Evolutionary conservation across 306 rosid species (phyloP).

Genomic region (Trifolium pratense): DNA sequence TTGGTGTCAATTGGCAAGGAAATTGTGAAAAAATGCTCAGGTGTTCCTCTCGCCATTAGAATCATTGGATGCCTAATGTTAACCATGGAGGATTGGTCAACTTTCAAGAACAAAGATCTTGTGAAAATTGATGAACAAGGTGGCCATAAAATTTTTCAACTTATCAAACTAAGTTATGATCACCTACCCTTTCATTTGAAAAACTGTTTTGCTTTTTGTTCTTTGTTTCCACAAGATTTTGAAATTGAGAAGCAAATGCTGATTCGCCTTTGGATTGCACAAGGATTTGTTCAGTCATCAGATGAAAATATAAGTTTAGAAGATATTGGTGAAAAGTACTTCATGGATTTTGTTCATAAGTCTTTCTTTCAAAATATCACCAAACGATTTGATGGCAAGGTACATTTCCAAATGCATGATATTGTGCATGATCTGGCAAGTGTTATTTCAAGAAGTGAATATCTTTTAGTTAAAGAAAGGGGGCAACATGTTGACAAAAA

Average conservation of each 20-base stretch:
- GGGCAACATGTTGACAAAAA: not conserved
- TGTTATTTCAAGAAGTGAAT: not conserved
- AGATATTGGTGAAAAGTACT: slow-evolving; percentile 17
- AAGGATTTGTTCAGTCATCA: slow-evolving; percentile 19
- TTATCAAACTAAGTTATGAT: slow-evolving; percentile 7
- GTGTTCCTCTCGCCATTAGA: slow-evolving; percentile 33
- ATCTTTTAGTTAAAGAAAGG: not conserved
- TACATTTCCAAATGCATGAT: slow-evolving; percentile 23
- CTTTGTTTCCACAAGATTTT: not conserved
- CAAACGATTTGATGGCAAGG: not conserved
- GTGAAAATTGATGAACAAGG: not conserved
- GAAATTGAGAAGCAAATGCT: not conserved
- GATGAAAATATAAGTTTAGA: not conserved
- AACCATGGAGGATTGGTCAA: not conserved
- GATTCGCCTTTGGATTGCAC: slow-evolving; percentile 36
- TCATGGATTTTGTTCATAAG: not conserved
- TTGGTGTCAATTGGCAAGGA: not conserved
- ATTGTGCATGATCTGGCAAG: slow-evolving; percentile 21
- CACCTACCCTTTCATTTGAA: not conserved
- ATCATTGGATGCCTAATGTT: slow-evolving; percentile 26
- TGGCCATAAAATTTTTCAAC: not conserved
- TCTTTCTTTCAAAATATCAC: not conserved
- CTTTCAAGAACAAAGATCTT: not conserved
- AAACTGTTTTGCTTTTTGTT: not conserved
- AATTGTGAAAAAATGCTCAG: slow-evolving; percentile 1